These are phyloP conservation scores for Leishmania braziliensis DNA, from an alignment of 208 protist genomes.

Conservation along the genomic window DNA sequence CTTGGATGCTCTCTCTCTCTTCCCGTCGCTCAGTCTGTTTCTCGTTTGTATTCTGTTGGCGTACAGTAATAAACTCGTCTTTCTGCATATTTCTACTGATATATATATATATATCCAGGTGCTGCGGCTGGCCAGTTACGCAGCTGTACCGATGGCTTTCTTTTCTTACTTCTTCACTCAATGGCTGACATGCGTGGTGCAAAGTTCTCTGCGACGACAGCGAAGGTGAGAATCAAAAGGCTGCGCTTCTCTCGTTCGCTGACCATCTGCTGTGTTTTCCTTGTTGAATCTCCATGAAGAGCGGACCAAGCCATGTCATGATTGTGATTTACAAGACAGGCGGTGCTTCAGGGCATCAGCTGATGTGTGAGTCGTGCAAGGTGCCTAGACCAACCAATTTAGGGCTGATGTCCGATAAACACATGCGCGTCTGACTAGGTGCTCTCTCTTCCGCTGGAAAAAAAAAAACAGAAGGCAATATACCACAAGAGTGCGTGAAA, in stretches of 20 bases:
- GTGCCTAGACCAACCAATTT: not conserved
- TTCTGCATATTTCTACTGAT: too few relatives aligned
- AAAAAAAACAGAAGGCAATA: not conserved
- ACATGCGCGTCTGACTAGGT: not conserved
- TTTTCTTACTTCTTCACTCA: not conserved
- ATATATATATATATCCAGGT: too few relatives aligned
- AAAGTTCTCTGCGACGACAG: not conserved
- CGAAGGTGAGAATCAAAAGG: not conserved
- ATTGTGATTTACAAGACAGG: not conserved
- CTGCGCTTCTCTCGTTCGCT: not conserved
- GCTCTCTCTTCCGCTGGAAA: not conserved
- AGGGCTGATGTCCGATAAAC: not conserved
- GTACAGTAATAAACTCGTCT: too few relatives aligned
- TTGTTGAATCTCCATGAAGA: not conserved
- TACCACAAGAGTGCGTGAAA: not conserved
- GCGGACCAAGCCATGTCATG: not conserved
- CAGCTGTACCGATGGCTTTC: not conserved
- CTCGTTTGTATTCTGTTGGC: not conserved
- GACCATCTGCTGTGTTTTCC: not conserved
- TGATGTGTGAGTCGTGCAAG: not conserved
- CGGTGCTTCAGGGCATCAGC: not conserved
- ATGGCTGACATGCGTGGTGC: not conserved
- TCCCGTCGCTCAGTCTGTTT: not conserved
- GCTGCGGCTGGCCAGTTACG: too few relatives aligned
- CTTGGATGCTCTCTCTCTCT: not conserved